Conservation (phyloP, 2,329 filamentous ascomycete genomes). For the Beauveria rudraprayagi region DNA sequence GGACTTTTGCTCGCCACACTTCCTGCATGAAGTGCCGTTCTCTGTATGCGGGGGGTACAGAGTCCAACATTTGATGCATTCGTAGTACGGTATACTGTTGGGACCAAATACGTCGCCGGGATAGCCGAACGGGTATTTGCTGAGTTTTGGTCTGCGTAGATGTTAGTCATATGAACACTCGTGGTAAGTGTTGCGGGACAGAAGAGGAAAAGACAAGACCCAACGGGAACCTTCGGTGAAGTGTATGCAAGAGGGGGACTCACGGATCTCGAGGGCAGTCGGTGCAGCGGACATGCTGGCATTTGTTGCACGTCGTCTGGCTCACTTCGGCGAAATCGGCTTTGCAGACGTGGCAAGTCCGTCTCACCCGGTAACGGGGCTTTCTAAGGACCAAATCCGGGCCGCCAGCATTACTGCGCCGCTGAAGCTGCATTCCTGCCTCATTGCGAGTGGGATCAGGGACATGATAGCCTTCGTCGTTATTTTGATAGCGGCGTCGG, state of each 20-base stretch:
- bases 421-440: slow-evolving; percentile 47
- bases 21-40: slow-evolving; percentile 46
- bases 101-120: slow-evolving; percentile 55
- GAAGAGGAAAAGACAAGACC: neutral
- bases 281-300: slow-evolving; percentile 67
- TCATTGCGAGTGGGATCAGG: slow-evolving; percentile 40
- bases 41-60: slow-evolving; percentile 44
- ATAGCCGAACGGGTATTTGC: slow-evolving; percentile 63
- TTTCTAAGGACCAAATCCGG: slow-evolving; percentile 67
- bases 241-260: slow-evolving; percentile 27
- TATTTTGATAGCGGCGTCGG: slow-evolving; percentile 37
- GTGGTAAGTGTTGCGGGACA: neutral
- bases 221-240: no score
- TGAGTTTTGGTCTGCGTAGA: slow-evolving; percentile 49
- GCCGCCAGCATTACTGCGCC: slow-evolving; percentile 57
- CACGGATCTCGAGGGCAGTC: slow-evolving; percentile 76
- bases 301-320: slow-evolving; percentile 56
- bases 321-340: slow-evolving; percentile 49
- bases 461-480: slow-evolving; percentile 47
- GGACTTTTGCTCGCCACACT: slow-evolving; percentile 55
- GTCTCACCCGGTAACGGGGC: slow-evolving; percentile 63
- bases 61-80: slow-evolving; percentile 56
- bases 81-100: slow-evolving; percentile 43
- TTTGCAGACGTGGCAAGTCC: slow-evolving; percentile 68
- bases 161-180: slow-evolving; percentile 6